A percentile compares a stretch with the other conserved stretches of the same genome.
phyloP scores from a whole-genome alignment of 2,329 filamentous ascomycete species.

The Fusarium circinatum region DNA sequence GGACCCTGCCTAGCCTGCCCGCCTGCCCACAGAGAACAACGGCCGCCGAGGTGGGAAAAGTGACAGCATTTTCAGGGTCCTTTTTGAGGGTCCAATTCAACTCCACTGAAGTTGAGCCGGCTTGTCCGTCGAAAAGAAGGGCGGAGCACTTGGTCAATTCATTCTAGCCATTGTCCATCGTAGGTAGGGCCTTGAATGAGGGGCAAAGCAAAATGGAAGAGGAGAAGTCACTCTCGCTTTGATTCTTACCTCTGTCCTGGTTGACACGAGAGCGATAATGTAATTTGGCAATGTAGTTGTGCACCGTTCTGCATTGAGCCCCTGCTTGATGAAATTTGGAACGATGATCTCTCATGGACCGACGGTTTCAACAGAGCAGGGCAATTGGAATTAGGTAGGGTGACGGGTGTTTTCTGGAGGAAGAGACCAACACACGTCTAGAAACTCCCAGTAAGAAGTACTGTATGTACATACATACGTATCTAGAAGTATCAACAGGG shows the following conservation, averaged over 20 bases:
- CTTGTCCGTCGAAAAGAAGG: not conserved
- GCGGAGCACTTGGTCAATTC: constrained; percentile 9
- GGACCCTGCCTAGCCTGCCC: not conserved
- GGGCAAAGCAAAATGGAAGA: constrained; percentile 4
- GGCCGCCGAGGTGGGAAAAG: constrained; percentile 8
- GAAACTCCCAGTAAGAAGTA: not conserved
- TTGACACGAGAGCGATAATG: not conserved
- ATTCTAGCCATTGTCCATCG: not conserved
- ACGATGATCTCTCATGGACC: constrained; percentile 11
- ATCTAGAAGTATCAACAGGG: not conserved
- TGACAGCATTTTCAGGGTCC: constrained; percentile 37
- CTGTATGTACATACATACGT: not conserved
- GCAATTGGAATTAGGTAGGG: not conserved
- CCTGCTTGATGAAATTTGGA: constrained; percentile 9
- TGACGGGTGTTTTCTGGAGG: constrained; percentile 4
- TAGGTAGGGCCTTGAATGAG: not conserved
- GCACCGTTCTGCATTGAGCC: not conserved
- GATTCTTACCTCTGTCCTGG: not conserved
- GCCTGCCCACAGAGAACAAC: constrained; percentile 6
- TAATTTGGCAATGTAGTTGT: not conserved
- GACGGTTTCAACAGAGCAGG: constrained; percentile 2
- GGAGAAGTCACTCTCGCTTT: not conserved
- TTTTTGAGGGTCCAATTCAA: constrained; percentile 32
- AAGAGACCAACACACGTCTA: not conserved
- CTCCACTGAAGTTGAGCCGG: constrained; percentile 13